Evolutionary conservation across 1,284 basidiomycete genomes (phyloP), one percentile per base, ranked within the genome.

Genomic region (Papiliotrema terrestris): DNA sequence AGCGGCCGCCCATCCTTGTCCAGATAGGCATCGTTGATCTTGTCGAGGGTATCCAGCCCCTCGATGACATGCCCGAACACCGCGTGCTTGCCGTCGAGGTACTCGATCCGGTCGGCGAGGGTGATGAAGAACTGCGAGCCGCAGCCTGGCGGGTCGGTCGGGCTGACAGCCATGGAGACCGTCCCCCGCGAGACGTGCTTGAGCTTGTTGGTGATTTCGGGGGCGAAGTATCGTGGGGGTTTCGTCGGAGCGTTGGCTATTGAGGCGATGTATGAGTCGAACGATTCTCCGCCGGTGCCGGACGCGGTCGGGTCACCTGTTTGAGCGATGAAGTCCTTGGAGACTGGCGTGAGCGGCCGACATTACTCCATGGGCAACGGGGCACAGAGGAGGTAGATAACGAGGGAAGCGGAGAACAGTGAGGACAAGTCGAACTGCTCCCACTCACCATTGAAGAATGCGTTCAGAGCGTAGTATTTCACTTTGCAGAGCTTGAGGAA

Each of bases 121-220:
- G 95, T 98, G 66, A 98, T 84, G 78, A 97, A 98, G 80, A 98
- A 98, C 71, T 98, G 95, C 66, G 88, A 90, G 3, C 91, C 95
- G 62, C 91, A 93, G 5, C 92, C 91, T 8, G 90, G 86, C 52
- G 82, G 79, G n/a, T 74, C 75, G 20, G 83, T 80, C 8, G 87
- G 73, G 17, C 92, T 88, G 14, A 96, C 85, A 6, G 93, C 93
- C 93, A 96, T 97, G 0, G 91, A 94, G 3, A 98, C 88, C 0
- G 92, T 97, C 8, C 95, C 95, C 65, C 84, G 86, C n/a, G 80
- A 75, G 0, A 81, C 81, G 72, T 98, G 95, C 75, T 96, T 96
- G 57, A 96, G 80, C 57, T 82, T 84, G 9, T 69, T 70, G 4
- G 86, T 84, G 1, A 84, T 79, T 61, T 91, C 81, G 71, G 96